Evolutionary conservation across 2,329 filamentous ascomycete genomes (phyloP), one percentile per base, ranked within the genome.

Genomic region (Amauroascus verrucosus): DNA sequence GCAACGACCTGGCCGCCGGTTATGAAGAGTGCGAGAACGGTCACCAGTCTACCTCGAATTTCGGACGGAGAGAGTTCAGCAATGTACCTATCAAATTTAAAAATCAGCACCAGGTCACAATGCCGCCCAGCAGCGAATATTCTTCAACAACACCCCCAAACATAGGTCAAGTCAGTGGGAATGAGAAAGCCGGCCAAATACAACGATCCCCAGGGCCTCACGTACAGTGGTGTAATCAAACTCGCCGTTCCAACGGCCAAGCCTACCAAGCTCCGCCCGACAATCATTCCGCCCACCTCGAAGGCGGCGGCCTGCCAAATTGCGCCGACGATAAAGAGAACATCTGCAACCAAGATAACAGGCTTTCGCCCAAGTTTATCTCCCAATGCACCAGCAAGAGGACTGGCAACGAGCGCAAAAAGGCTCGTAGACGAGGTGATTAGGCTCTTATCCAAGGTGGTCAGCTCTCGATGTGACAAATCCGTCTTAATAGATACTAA

Each of bases 1-100:
- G 91, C 90, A 18, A 94, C 79, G 1, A 95, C 86, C 70, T 96
- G 90, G 0, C 91, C 91, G 9, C 86, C 75, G 0, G 90, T 95
- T 54, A 96, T 84, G 60, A 94, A 89, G 20, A 96, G 72, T 24
- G 85, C 82, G 55, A 88, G 84, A 53, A 93, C 79, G 0, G 88
- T 94, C 3, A 96, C 85, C 38, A 97, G 73, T 38, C 86, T 75
- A 13, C 91, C 91, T 52, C 91, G 76, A 56, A 86, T 81, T 20
- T 81, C 76, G 1, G 86, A 81, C 0, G 91, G 90, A 2, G 87
- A 83, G 11, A 95, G 74, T 68, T 97, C 91, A 7, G 86, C 84
- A 56, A 96, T 91, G 70, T 95, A 95, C 43, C 75, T 74, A 41
- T 35, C 14, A n/a, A 33, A 48, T 32, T 28, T 18, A 32, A 33